Percentiles rank a stretch among this genome's conserved stretches.
Evolutionary conservation across 495 filamentous ascomycete species (phyloP).

Genomic region (Talaromyces trachyspermus): DNA sequence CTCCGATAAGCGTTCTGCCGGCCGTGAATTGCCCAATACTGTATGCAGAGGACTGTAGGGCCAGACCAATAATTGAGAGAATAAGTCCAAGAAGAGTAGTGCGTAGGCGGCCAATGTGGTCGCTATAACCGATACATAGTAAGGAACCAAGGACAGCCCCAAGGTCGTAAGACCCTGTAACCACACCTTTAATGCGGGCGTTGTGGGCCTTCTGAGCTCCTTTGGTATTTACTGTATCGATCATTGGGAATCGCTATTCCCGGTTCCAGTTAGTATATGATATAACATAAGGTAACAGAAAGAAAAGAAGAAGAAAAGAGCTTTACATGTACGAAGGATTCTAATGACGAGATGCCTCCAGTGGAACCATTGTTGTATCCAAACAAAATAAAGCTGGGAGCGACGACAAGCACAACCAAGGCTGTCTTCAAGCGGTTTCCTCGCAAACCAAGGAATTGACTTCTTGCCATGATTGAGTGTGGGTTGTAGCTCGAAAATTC

Average conservation of each 20-base stretch:
- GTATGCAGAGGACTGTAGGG: conserved; percentile 41
- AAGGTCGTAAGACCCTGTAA: conserved; percentile 23
- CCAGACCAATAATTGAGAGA: conserved; percentile 42
- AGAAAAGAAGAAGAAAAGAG: too few relatives aligned
- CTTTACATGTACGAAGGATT: conserved; percentile 18
- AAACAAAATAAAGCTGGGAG: conserved; percentile 29
- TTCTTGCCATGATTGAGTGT: background rate
- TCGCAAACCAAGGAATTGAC: background rate
- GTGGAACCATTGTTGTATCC: conserved; percentile 30
- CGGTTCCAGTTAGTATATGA: too few relatives aligned
- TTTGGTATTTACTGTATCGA: conserved; percentile 33
- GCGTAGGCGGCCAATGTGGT: conserved; percentile 49
- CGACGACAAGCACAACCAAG: conserved; percentile 28
- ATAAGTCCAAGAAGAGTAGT: conserved; percentile 43
- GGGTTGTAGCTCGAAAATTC: too few relatives aligned
- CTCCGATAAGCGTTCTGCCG: conserved; percentile 48
- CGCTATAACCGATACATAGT: conserved; percentile 17
- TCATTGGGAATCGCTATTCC: conserved; percentile 33
- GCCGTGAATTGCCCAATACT: conserved; percentile 25
- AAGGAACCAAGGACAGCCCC: conserved; percentile 19
- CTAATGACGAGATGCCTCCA: conserved; percentile 20
- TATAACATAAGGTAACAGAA: too few relatives aligned
- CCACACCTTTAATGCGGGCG: conserved; percentile 25
- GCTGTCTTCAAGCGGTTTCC: conserved; percentile 14
- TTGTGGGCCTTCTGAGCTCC: conserved; percentile 18